These are phyloP conservation scores for Byssoonygena ceratinophila DNA, from an alignment of 2,329 filamentous ascomycete species.

Conservation along the genomic window DNA sequence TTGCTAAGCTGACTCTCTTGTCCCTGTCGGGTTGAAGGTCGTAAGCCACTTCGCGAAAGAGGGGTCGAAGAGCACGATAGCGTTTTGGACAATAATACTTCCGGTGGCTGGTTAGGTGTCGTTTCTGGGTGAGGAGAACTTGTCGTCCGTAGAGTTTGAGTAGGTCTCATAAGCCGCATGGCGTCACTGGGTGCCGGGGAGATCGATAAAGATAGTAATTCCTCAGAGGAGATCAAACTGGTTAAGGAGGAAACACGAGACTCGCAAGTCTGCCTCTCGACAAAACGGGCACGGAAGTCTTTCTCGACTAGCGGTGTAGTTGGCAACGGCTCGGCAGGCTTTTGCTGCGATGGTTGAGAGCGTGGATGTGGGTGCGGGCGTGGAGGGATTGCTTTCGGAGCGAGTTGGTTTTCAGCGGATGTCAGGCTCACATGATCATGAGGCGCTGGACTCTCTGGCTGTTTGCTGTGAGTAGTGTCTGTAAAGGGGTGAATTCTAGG, in stretches of 20 bases:
- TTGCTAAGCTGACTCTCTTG: conserved; percentile 22
- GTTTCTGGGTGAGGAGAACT: background rate
- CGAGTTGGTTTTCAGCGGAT: conserved; percentile 1
- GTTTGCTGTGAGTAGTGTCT: background rate
- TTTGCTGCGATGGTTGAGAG: background rate
- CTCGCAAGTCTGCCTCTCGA: conserved; percentile 23
- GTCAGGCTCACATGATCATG: background rate
- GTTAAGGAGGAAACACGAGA: conserved; percentile 17
- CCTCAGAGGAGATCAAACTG: conserved; percentile 14
- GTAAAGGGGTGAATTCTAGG: background rate
- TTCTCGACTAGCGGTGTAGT: conserved; percentile 27
- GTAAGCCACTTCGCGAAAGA: background rate
- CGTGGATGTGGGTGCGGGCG: background rate
- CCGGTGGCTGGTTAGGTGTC: background rate
- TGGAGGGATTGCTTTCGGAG: conserved; percentile 6
- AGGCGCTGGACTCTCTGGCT: background rate
- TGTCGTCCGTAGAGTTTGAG: background rate
- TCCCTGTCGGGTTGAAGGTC: background rate
- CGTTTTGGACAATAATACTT: background rate
- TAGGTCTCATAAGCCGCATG: background rate
- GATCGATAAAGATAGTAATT: conserved; percentile 5
- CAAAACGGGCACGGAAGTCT: conserved; percentile 31
- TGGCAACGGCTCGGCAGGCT: conserved; percentile 2
- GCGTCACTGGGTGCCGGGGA: background rate
- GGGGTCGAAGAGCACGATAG: background rate